A percentile compares a stretch with the other conserved stretches of the same genome.
Evolutionary conservation across 257 asterid genomes (phyloP).

Genomic region (Euphrasia confusa): DNA sequence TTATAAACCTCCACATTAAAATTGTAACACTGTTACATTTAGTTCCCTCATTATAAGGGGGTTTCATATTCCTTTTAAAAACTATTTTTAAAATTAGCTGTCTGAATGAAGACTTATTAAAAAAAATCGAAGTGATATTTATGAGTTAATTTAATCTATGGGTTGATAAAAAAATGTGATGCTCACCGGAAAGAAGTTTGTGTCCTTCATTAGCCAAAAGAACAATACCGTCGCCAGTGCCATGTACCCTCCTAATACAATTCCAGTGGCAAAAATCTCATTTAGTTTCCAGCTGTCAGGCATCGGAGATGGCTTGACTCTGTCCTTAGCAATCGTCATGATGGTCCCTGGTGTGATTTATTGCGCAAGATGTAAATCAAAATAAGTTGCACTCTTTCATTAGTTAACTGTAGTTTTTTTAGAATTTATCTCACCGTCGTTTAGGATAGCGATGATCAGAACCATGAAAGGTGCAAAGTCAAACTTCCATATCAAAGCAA

Average conservation of each 20-base stretch:
- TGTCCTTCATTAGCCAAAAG: slow-evolving; percentile 68
- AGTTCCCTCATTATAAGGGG: too few relatives aligned
- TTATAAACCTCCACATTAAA: too few relatives aligned
- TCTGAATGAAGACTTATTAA: too few relatives aligned
- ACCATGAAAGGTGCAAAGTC: slow-evolving; percentile 96
- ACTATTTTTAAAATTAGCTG: too few relatives aligned
- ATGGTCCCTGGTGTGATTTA: slow-evolving; percentile 56
- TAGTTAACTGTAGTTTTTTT: not conserved
- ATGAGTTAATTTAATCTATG: too few relatives aligned
- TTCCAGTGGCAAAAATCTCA: slow-evolving; percentile 82
- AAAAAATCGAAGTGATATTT: too few relatives aligned
- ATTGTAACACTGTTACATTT: too few relatives aligned
- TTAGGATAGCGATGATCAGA: slow-evolving; percentile 85
- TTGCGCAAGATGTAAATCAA: not conserved
- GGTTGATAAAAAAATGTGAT: not conserved
- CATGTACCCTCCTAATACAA: slow-evolving; percentile 78
- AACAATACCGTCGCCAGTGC: slow-evolving; percentile 84
- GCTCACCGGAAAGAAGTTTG: slow-evolving; percentile 71
- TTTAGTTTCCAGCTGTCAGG: slow-evolving; percentile 96
- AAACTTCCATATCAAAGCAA: slow-evolving; percentile 87
- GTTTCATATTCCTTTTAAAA: too few relatives aligned
- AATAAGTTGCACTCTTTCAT: not conserved
- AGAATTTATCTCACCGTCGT: slow-evolving; percentile 51
- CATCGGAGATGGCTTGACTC: slow-evolving; percentile 91
- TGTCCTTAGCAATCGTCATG: slow-evolving; percentile 92